These are phyloP conservation scores for Neospermospora avenae DNA, from an alignment of 2,329 filamentous ascomycete species.

Conservation along the genomic window DNA sequence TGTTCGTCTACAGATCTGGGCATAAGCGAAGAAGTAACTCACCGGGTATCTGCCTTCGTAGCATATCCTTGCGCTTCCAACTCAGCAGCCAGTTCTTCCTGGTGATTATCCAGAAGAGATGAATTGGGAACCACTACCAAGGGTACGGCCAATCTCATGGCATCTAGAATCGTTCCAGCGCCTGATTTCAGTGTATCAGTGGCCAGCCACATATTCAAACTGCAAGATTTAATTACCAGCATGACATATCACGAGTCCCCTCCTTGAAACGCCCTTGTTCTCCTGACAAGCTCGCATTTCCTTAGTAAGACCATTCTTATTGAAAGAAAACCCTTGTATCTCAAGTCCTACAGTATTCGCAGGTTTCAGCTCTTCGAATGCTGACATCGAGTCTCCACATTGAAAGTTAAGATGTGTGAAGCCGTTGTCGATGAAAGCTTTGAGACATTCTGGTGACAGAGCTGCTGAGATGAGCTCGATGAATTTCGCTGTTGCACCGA, in stretches of 20 bases:
- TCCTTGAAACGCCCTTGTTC: constrained; percentile 45
- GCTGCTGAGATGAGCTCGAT: constrained; percentile 64
- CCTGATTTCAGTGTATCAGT: constrained; percentile 48
- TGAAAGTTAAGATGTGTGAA: constrained; percentile 78
- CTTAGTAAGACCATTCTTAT: constrained; percentile 51
- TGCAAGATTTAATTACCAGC: constrained; percentile 61
- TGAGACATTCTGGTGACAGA: constrained; percentile 60
- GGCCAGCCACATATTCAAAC: not conserved
- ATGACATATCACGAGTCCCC: constrained; percentile 82
- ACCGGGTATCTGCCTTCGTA: constrained; percentile 39
- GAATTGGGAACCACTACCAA: constrained; percentile 90
- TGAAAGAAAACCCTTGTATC: constrained; percentile 65
- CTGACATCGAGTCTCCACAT: constrained; percentile 67
- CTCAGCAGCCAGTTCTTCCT: constrained; percentile 78
- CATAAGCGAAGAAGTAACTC: constrained; percentile 9
- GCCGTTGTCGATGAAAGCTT: constrained; percentile 51
- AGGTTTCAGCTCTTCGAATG: constrained; percentile 42
- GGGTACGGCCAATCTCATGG: constrained; percentile 67
- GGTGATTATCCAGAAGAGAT: constrained; percentile 81
- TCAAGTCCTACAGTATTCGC: constrained; percentile 38
- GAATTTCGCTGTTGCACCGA: constrained; percentile 89
- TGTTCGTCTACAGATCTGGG: not conserved
- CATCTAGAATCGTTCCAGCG: constrained; percentile 85
- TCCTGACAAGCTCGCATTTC: constrained; percentile 46
- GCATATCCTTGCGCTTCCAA: constrained; percentile 74